Evolutionary conservation across 1,284 basidiomycete species (phyloP).

Genomic region (Sporisorium graminicola): DNA sequence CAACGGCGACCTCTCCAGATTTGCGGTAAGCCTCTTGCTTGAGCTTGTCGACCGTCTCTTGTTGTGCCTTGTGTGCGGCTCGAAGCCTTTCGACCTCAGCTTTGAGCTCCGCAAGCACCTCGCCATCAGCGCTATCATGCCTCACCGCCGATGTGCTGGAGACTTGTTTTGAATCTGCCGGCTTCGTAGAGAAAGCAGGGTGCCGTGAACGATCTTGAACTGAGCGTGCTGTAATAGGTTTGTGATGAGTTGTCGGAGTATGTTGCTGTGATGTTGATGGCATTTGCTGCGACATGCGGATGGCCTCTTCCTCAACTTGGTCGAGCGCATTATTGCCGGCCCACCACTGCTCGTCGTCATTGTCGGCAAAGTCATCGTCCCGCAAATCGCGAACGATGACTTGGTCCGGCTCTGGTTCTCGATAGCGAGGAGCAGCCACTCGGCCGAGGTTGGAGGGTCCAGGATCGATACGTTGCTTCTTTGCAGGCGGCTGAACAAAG

Average conservation of each 20-base stretch:
- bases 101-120: slow-evolving; percentile 29
- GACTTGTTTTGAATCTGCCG: slow-evolving; percentile 16
- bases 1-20: slow-evolving; percentile 57
- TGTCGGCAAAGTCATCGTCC: slow-evolving; percentile 40
- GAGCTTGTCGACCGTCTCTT: slow-evolving; percentile 48
- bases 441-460: slow-evolving; percentile 24
- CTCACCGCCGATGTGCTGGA: not conserved
- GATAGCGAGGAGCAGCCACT: not conserved
- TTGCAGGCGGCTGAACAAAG: slow-evolving; percentile 34
- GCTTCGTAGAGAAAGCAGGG: slow-evolving; percentile 6
- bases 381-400: slow-evolving; percentile 41
- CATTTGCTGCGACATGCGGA: slow-evolving; percentile 53
- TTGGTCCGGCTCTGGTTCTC: slow-evolving; percentile 33
- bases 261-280: slow-evolving; percentile 23
- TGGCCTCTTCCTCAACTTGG: slow-evolving; percentile 46
- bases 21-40: slow-evolving; percentile 51
- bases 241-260: not conserved
- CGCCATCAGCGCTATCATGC: not conserved
- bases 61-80: slow-evolving; percentile 39
- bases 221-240: not conserved
- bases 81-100: slow-evolving; percentile 41
- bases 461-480: slow-evolving; percentile 39
- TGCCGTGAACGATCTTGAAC: not conserved
- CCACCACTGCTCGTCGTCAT: slow-evolving; percentile 51
- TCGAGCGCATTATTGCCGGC: slow-evolving; percentile 41